A percentile compares a stretch with the other conserved stretches of the same genome.
Conservation (phyloP, 2,329 filamentous ascomycete genomes). For the Cordyceps fumosorosea region DNA sequence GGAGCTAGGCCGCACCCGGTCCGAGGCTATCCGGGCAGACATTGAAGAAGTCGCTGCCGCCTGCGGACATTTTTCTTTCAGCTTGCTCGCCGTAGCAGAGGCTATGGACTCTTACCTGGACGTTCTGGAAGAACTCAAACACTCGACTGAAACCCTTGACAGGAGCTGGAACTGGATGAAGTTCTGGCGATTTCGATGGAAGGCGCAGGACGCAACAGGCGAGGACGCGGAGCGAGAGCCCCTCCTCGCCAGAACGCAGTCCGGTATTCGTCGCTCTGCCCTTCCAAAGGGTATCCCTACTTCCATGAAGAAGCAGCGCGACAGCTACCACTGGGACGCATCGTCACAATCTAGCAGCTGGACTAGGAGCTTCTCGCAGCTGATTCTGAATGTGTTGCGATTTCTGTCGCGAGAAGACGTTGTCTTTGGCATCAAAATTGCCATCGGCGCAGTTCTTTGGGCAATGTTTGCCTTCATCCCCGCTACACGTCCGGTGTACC, state of each 20-base stretch:
- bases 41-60: slow-evolving; percentile 97
- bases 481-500: slow-evolving; percentile 70
- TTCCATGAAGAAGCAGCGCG: slow-evolving; percentile 43
- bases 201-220: slow-evolving; percentile 6
- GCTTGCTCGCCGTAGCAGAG: slow-evolving; percentile 81
- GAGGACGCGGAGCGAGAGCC: slow-evolving; percentile 38
- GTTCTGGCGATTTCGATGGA: slow-evolving; percentile 53
- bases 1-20: slow-evolving; percentile 60
- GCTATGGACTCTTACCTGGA: slow-evolving; percentile 79
- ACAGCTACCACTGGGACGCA: slow-evolving; percentile 51
- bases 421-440: slow-evolving; percentile 85
- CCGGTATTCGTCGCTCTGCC: slow-evolving; percentile 45
- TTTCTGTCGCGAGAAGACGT: slow-evolving; percentile 51
- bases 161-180: slow-evolving; percentile 79
- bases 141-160: slow-evolving; percentile 54
- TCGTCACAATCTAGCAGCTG: slow-evolving; percentile 39
- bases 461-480: slow-evolving; percentile 83
- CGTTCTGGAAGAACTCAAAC: slow-evolving; percentile 78
- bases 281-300: slow-evolving; percentile 51
- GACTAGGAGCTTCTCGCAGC: slow-evolving; percentile 39
- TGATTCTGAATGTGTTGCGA: slow-evolving; percentile 37
- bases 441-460: slow-evolving; percentile 81
- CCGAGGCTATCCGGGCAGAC: slow-evolving; percentile 76
- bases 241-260: slow-evolving; percentile 34
- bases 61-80: slow-evolving; percentile 94